phyloP scores from a whole-genome alignment of 2,329 filamentous ascomycete genomes.

The Rhinocladiella similis region DNA sequence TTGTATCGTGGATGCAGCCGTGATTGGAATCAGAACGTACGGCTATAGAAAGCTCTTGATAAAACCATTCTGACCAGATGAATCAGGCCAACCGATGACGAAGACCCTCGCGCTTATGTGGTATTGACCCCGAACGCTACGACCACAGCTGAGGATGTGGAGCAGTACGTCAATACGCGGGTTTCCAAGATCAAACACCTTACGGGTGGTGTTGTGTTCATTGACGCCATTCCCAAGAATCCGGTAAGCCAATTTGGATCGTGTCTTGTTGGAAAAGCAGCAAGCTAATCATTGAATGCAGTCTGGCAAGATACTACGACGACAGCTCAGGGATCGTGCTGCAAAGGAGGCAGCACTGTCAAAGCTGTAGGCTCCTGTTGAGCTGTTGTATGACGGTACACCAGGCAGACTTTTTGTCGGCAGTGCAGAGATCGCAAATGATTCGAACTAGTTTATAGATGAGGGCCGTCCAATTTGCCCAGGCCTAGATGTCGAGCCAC shows the following conservation, averaged over 20 bases:
- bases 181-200: conserved; percentile 49
- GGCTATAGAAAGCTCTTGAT: too few species aligned
- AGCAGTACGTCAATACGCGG: conserved; percentile 42
- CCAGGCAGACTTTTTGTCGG: not conserved
- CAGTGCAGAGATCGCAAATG: not conserved
- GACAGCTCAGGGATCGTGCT: conserved; percentile 26
- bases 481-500: conserved; percentile 55
- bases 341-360: conserved; percentile 8
- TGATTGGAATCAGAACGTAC: conserved; percentile 45
- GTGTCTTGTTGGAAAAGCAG: not conserved
- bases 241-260: conserved; percentile 8
- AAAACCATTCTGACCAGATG: too few species aligned
- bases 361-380: conserved; percentile 4
- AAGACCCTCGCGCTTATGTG: conserved; percentile 28
- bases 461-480: conserved; percentile 34
- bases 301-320: conserved; percentile 49
- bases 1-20: conserved; percentile 46
- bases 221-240: conserved; percentile 50
- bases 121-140: conserved; percentile 37
- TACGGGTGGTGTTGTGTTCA: conserved; percentile 47
- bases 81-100: conserved; percentile 29
- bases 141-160: conserved; percentile 40
- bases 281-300: not conserved
- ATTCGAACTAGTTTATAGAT: conserved; percentile 6
- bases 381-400: too few species aligned